Evolutionary conservation across 441 rosid species (phyloP), one percentile per base, ranked within the genome.

Genomic region (Eruca vesicaria): DNA sequence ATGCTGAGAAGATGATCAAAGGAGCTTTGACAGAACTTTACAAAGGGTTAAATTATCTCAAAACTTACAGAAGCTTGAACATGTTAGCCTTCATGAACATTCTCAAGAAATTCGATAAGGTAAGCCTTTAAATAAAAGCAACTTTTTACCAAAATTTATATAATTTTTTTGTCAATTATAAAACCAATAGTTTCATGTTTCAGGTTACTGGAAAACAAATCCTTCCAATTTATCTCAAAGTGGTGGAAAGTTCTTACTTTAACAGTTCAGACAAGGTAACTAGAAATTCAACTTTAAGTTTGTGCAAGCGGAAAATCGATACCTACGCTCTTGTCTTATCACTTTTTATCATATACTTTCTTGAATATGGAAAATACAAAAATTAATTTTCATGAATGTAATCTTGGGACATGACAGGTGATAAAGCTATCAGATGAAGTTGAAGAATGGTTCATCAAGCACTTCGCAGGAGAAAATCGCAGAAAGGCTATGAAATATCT

Each of bases 61-160:
- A 89, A 79, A 91, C 97, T 71, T 96, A 91, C 74, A 86, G 99
- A 91, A 87, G 90, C 86, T 83, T 96, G 86, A 96, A 96, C 88
- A 78, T 91, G 92, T 92, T 96, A 77, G 98, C 99, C 84, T 96
- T 96, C 69, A 84, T 93, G 41, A 96, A 96, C 86, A 96, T 96
- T 77, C 81, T 96, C 86, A 93, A 89, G 86, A 96, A 96, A 78
- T 93, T 93, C 63, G 97, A 93, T 76, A 96, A 91, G 85, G 99
- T 91, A 80, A 83, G 83, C 68, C 0, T n/a, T 60, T 31, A 45
- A 21, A 26, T 31, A 12, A 29, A 0, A 62, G 1, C 14, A 32
- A 23, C 5, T 26, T 18, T 71, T 5, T 21, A 26, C 9, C 33
- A 48, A 41, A 55, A 20, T 80, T 57, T 73, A 15, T 74, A 68